These are phyloP conservation scores for Ogataea ganodermae DNA, from an alignment of 805 yeast species.

Conservation along the genomic window DNA sequence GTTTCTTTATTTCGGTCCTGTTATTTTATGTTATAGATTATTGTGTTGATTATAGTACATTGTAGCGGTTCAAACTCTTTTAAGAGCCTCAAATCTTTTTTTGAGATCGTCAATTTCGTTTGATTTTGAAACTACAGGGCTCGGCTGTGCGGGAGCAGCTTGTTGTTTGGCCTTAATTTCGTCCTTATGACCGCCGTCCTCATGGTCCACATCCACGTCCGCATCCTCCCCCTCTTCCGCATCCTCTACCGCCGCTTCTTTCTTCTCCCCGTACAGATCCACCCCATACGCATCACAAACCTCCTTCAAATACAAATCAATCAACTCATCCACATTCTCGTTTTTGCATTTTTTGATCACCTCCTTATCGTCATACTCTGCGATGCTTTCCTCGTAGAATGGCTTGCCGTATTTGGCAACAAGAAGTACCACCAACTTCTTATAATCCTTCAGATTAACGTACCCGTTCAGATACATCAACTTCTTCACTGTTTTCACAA, in stretches of 20 bases:
- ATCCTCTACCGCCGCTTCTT: constrained; percentile 10
- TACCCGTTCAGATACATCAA: constrained; percentile 24
- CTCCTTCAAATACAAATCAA: constrained; percentile 31
- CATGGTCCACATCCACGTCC: constrained; percentile 8
- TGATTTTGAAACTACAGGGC: constrained; percentile 3
- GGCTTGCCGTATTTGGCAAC: constrained; percentile 27
- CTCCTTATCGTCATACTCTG: constrained; percentile 17
- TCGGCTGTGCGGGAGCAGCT: neutral
- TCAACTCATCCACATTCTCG: constrained; percentile 29
- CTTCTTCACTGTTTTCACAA: constrained; percentile 19
- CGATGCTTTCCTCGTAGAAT: constrained; percentile 25
- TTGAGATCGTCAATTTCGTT: constrained; percentile 35
- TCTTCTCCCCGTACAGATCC: constrained; percentile 27
- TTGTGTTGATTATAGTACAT: neutral
- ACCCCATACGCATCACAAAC: constrained; percentile 33
- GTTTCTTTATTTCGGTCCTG: neutral
- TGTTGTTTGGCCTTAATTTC: neutral
- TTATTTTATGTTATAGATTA: neutral
- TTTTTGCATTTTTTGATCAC: constrained; percentile 30
- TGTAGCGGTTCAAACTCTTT: constrained; percentile 34
- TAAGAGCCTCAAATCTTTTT: constrained; percentile 43
- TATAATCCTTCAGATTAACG: constrained; percentile 27
- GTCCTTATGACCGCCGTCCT: constrained; percentile 8
- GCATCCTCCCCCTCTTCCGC: constrained; percentile 7
- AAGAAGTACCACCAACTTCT: constrained; percentile 24